phyloP scores from a whole-genome alignment of 2,329 filamentous ascomycete genomes.

The Colletotrichum tamarilloi region DNA sequence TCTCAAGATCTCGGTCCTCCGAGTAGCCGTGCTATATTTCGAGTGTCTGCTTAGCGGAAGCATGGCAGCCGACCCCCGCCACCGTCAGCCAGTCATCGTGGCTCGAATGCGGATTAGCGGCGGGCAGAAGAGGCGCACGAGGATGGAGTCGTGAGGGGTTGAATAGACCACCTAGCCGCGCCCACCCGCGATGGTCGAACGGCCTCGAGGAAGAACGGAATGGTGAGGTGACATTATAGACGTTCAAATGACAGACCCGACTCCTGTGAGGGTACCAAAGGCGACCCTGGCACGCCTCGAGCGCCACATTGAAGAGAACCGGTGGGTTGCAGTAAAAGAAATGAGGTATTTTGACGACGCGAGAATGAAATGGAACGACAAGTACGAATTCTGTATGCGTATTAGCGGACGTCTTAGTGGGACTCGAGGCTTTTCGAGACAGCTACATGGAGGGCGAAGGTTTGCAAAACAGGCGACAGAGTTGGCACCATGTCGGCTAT shows the following conservation, averaged over 20 bases:
- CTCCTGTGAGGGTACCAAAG: not conserved
- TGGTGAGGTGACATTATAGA: conserved; percentile 17
- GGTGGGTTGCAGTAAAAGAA: conserved; percentile 26
- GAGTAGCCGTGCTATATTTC: conserved; percentile 31
- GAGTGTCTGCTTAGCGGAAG: conserved; percentile 9
- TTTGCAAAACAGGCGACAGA: not conserved
- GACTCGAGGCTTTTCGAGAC: not conserved
- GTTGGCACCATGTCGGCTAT: conserved; percentile 21
- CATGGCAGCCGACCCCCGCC: conserved; percentile 23
- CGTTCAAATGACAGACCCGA: not conserved
- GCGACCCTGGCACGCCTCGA: conserved; percentile 11
- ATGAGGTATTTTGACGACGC: conserved; percentile 20
- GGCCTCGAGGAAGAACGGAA: conserved; percentile 3
- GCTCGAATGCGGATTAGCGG: conserved; percentile 21
- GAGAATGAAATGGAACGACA: not conserved
- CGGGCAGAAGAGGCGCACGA: conserved; percentile 10
- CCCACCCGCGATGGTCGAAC: conserved; percentile 27
- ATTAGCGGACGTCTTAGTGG: not conserved
- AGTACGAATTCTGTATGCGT: not conserved
- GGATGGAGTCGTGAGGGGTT: conserved; percentile 15
- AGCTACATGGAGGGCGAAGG: not conserved
- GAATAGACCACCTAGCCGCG: conserved; percentile 29
- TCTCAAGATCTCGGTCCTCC: conserved; percentile 8
- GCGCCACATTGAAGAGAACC: conserved; percentile 8
- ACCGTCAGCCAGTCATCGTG: conserved; percentile 28